Evolutionary conservation across 2,329 filamentous ascomycete genomes (phyloP), one percentile per base, ranked within the genome.

Genomic region (Chrysosphaeria jannelii): DNA sequence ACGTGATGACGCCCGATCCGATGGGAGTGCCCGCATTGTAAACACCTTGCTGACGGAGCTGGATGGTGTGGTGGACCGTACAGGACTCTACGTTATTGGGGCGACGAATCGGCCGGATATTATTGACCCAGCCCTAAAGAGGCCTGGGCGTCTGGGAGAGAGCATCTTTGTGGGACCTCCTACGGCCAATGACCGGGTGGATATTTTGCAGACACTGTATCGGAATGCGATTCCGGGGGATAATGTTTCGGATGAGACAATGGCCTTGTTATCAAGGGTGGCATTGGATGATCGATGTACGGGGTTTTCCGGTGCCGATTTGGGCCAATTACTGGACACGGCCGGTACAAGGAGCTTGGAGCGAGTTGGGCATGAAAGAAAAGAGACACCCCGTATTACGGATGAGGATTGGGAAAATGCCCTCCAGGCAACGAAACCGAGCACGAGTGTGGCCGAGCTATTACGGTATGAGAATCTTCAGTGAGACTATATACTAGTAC

Each of bases 91-190:
- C 42, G 69, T 97, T 10, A 76, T 97, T 28, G 85, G 74, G 13
- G 85, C 85, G 0, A 93, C 85, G 3, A 97, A 97, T 42, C 53
- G 85, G 0, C 81, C 81, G 0, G 81, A 93, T 38, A 89, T 90
- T 48, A 93, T 97, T 33, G 85, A 97, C 40, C 66, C 75, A 2
- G 85, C 85, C 2, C 89, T 97, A 63, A 57, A 93, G 8, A 68
- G 85, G 1, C 81, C 85, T 0, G 85, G 85, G 1, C 67, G 85
- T 13, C 54, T 97, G 2, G 81, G 79, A 31, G 81, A 69, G 15
- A 30, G 27, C 27, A 33, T 93, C 13, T 91, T 81, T 34, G 70
- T 97, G 19, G 79, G 85, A 35, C 48, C 93, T 0, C 85, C 85
- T 0, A 67, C 63, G 13, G 51, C 67, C 1, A 53, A 65, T 6